Evolutionary conservation across 1,139 yeast genomes (phyloP).

Genomic region (Taiozyma sp.): DNA sequence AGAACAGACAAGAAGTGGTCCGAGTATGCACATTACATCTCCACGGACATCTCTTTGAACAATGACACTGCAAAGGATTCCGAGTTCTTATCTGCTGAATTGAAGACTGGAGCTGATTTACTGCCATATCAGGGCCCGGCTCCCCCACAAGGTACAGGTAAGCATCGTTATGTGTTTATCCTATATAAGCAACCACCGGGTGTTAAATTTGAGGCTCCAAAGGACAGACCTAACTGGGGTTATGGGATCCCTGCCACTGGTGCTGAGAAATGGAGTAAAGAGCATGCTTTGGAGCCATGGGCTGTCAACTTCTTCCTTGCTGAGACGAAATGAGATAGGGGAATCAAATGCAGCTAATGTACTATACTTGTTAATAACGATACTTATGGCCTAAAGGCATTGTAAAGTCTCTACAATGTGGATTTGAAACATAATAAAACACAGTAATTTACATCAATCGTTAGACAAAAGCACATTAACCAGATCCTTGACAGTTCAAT

Average conservation of each 20-base stretch:
- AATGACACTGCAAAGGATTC: slow-evolving; percentile 2
- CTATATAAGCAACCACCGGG: slow-evolving; percentile 57
- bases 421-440: neutral
- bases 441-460: neutral
- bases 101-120: slow-evolving; percentile 26
- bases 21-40: slow-evolving; percentile 76
- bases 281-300: slow-evolving; percentile 57
- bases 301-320: slow-evolving; percentile 70
- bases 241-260: slow-evolving; percentile 72
- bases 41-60: slow-evolving; percentile 45
- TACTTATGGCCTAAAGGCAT: neutral
- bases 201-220: slow-evolving; percentile 11
- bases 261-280: slow-evolving; percentile 66
- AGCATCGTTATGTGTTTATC: slow-evolving; percentile 78
- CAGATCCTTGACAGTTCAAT: slow-evolving; percentile 1
- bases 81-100: slow-evolving; percentile 14
- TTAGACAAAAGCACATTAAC: neutral
- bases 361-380: neutral
- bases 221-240: slow-evolving; percentile 81
- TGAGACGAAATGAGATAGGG: slow-evolving; percentile 8
- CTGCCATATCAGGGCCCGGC: slow-evolving; percentile 72
- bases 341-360: neutral
- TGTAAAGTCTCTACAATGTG: too few relatives aligned
- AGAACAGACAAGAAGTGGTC: slow-evolving; percentile 81
- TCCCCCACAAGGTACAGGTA: slow-evolving; percentile 82